Conservation (phyloP, 805 yeast species). For the Ogataea thermomethanolica region DNA sequence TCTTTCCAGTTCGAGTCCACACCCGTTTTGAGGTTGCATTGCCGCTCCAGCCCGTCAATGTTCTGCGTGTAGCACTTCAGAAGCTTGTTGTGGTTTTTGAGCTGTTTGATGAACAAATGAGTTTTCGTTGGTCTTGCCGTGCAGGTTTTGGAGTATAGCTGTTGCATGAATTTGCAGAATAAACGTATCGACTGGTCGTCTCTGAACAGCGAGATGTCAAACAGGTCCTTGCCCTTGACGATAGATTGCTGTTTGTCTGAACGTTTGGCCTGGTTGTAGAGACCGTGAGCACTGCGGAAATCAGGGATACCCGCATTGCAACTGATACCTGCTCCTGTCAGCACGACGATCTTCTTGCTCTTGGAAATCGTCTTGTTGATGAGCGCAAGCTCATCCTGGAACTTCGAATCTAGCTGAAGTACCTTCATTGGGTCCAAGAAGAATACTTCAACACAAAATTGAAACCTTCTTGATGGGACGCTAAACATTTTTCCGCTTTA, state of each 20-base stretch:
- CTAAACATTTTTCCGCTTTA: conserved; percentile 10
- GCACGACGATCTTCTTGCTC: conserved; percentile 54
- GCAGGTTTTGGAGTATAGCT: conserved; percentile 59
- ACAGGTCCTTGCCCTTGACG: conserved; percentile 82
- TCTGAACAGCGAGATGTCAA: conserved; percentile 80
- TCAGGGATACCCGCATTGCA: conserved; percentile 98
- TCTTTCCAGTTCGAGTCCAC: conserved; percentile 61
- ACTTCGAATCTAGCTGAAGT: conserved; percentile 16
- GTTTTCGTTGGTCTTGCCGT: conserved; percentile 79
- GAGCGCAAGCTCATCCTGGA: conserved; percentile 23
- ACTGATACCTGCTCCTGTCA: conserved; percentile 96
- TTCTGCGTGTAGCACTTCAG: conserved; percentile 91
- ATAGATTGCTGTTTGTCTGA: conserved; percentile 46
- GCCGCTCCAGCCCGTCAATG: conserved; percentile 81
- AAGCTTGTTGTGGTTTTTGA: conserved; percentile 61
- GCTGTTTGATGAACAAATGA: conserved; percentile 65
- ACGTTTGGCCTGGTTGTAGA: conserved; percentile 68
- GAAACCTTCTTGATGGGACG: conserved; percentile 7
- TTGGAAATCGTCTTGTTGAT: conserved; percentile 43
- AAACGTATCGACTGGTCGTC: conserved; percentile 59
- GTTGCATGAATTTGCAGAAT: conserved; percentile 90
- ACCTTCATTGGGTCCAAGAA: conserved; percentile 20
- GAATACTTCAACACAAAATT: conserved; percentile 2
- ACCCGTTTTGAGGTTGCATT: conserved; percentile 61
- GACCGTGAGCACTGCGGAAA: conserved; percentile 79